Evolutionary conservation across 2,329 filamentous ascomycete genomes (phyloP).

Genomic region (Fonsecaea monophora): DNA sequence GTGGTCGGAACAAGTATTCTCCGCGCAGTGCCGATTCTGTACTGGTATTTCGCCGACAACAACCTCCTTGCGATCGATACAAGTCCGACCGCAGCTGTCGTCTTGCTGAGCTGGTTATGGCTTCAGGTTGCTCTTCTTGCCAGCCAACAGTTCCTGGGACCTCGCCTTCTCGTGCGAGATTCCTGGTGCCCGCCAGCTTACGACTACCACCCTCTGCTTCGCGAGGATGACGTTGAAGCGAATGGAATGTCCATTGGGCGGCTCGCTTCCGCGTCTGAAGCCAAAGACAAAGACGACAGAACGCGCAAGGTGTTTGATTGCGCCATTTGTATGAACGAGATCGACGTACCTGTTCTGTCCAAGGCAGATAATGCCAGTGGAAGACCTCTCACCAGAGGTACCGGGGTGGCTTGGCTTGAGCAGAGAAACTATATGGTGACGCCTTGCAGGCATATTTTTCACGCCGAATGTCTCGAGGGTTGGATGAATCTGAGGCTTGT

Average conservation of each 20-base stretch:
- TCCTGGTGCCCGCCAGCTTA: conserved; percentile 72
- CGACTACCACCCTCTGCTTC: conserved; percentile 91
- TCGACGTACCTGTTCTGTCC: conserved; percentile 84
- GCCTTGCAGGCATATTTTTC: conserved; percentile 94
- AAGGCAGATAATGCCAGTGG: conserved; percentile 51
- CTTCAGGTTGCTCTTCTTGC: conserved; percentile 79
- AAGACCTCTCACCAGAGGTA: conserved; percentile 58
- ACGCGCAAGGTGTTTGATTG: conserved; percentile 78
- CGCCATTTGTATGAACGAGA: conserved; percentile 89
- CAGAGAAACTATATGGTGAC: conserved; percentile 94
- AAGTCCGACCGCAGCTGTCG: conserved; percentile 69
- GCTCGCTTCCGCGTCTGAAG: conserved; percentile 57
- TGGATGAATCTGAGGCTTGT: conserved; percentile 95
- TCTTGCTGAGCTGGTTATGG: conserved; percentile 82
- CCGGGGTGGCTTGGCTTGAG: conserved; percentile 67
- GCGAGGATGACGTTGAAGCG: conserved; percentile 75
- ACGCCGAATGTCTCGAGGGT: conserved; percentile 86
- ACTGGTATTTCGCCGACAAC: conserved; percentile 78
- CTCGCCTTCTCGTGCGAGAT: conserved; percentile 80
- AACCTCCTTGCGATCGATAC: conserved; percentile 82
- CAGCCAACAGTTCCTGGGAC: conserved; percentile 83
- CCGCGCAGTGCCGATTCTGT: conserved; percentile 79
- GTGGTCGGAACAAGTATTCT: conserved; percentile 81
- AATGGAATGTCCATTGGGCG: conserved; percentile 77
- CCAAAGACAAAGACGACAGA: conserved; percentile 48